Evolutionary conservation across 2,329 filamentous ascomycete species (phyloP).

Genomic region (Ophiostoma populinum): DNA sequence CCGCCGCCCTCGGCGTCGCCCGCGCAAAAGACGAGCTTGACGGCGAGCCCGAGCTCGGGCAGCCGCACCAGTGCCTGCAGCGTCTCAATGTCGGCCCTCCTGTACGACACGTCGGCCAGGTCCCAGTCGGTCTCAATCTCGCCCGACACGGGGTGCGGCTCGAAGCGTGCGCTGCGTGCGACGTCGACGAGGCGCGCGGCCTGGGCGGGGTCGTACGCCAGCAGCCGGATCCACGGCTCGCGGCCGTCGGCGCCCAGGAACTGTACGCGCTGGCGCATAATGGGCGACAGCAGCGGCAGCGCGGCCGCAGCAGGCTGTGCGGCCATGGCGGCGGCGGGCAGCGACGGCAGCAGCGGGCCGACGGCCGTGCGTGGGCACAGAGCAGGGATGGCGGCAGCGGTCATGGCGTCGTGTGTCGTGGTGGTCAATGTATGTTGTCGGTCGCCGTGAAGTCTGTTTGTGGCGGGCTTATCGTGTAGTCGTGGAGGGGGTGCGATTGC

Average conservation of each 20-base stretch:
- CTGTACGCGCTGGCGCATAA: constrained; percentile 47
- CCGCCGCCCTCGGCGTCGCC: constrained; percentile 42
- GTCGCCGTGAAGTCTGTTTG: too few relatives aligned
- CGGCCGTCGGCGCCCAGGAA: constrained; percentile 40
- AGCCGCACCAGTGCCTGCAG: constrained; percentile 50
- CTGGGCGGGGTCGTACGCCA: constrained; percentile 48
- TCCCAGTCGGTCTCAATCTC: constrained; percentile 61
- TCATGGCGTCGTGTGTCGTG: too few relatives aligned
- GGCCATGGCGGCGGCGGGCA: constrained; percentile 41
- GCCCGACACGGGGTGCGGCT: constrained; percentile 67
- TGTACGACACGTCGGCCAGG: constrained; percentile 42
- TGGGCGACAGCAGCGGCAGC: constrained; percentile 45
- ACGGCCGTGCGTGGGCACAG: constrained; percentile 32
- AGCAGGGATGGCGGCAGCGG: constrained; percentile 21
- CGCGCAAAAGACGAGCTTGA: constrained; percentile 53
- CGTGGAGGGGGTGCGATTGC: too few relatives aligned
- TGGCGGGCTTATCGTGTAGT: too few relatives aligned
- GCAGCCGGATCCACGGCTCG: constrained; percentile 57
- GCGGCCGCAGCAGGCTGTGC: constrained; percentile 37
- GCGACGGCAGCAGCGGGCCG: constrained; percentile 38
- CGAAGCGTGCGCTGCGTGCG: constrained; percentile 44
- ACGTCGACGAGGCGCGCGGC: constrained; percentile 41
- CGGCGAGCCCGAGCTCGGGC: constrained; percentile 38
- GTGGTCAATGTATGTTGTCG: too few relatives aligned
- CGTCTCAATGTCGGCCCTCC: constrained; percentile 58